Evolutionary conservation across 2,329 filamentous ascomycete genomes (phyloP), one percentile per base, ranked within the genome.

Genomic region (Arthrobotrys entomopaga): DNA sequence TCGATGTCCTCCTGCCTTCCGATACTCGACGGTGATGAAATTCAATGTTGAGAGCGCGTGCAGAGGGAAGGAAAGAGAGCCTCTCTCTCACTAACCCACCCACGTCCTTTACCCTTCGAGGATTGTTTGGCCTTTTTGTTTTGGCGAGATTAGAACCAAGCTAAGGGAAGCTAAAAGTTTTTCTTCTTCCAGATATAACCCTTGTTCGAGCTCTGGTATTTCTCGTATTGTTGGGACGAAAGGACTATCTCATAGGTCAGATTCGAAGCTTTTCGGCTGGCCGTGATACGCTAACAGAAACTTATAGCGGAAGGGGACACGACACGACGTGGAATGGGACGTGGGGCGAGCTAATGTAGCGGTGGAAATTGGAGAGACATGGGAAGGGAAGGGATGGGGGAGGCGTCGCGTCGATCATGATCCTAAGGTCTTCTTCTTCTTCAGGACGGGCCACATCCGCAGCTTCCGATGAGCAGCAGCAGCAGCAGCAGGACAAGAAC

Each of bases 311-410:
- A 34, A 5, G 10, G n/a, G n/a, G 29, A 34, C 29, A 34, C 29
- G 29, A 6, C 26, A 29, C 26, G 26, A 29, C 26, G 40, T 13
- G 40, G 40, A 43, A 13, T 15, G 11, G 11, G 40, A 15, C n/a
- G 11, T 20, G 46, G 46, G 43, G 29, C 38, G 24, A 49, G 40
- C 46, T 65, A n/a, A n/a, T n/a, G n/a, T n/a, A 20, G 16, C 53
- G 46, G 67, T 72, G 67, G 67, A 72, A 59, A 72, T 72, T 53
- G 29, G 67, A 48, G 67, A 48, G 54, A 46, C 57, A 50, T 48
- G 54, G 48, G 24, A 38, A 49, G 50, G 59, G 59, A n/a, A n/a
- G n/a, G n/a, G n/a, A n/a, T n/a, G n/a, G 5, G 19, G 52, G 52
- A 20, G 29, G 29, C 29, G 43, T 63, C 50, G 58, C 65, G 65